A percentile compares a stretch with the other conserved stretches of the same genome.
phyloP scores from a whole-genome alignment of 2,329 filamentous ascomycete species.

The Diaporthe aspalathi region DNA sequence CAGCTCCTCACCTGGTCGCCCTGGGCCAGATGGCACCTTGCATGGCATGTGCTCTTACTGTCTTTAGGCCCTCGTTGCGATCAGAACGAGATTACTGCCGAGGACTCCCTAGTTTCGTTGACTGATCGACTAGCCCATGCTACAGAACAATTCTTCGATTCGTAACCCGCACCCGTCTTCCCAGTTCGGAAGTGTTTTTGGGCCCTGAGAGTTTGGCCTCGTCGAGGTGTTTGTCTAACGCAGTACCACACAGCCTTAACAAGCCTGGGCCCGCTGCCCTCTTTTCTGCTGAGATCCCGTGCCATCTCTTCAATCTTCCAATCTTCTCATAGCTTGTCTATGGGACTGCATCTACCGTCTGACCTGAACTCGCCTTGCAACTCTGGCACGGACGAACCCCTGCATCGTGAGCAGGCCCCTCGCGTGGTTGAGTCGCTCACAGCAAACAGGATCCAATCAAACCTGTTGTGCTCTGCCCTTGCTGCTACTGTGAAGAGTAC shows the following conservation, averaged over 20 bases:
- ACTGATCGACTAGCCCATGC: conserved; percentile 28
- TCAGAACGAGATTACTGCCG: conserved; percentile 11
- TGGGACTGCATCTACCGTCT: conserved; percentile 30
- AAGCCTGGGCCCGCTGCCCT: conserved; percentile 11
- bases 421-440: no score
- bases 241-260: conserved; percentile 26
- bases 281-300: conserved; percentile 13
- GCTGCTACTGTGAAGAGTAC: conserved; percentile 7
- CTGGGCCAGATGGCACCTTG: conserved; percentile 25
- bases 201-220: conserved; percentile 2
- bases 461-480: conserved; percentile 1
- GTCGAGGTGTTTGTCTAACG: not conserved
- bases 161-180: not conserved
- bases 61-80: conserved; percentile 18
- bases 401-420: conserved; percentile 27
- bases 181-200: conserved; percentile 1
- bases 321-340: conserved; percentile 13
- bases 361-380: conserved; percentile 26
- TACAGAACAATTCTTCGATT: conserved; percentile 25
- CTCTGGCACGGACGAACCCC: conserved; percentile 27
- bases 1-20: conserved; percentile 16
- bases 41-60: conserved; percentile 18
- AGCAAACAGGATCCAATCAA: not conserved
- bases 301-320: conserved; percentile 14
- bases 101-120: conserved; percentile 12